phyloP scores from a whole-genome alignment of 78 protist genomes.

The Salpingoeca rosetta region DNA sequence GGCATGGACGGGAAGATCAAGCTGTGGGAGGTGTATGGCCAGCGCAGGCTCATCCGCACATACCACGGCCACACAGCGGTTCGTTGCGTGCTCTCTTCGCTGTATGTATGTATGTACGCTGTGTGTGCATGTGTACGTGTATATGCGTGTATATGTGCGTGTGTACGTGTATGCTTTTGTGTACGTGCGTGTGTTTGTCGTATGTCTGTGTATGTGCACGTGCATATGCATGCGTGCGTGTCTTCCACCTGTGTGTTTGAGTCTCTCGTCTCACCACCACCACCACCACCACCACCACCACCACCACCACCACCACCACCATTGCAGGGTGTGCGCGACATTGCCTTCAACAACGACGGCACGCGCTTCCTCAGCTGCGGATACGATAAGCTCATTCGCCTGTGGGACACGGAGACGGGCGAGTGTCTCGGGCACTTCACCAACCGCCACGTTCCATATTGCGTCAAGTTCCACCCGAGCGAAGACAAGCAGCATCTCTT shows the following conservation, averaged over 20 bases:
- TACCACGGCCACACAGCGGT: slow-evolving; percentile 76
- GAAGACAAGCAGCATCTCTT: slow-evolving; percentile 51
- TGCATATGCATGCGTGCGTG: too few relatives aligned
- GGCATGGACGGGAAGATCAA: slow-evolving; percentile 58
- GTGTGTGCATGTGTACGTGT: too few relatives aligned
- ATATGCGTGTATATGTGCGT: too few relatives aligned
- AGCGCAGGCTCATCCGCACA: slow-evolving; percentile 57
- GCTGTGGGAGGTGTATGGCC: slow-evolving; percentile 73
- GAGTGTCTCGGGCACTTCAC: slow-evolving; percentile 15
- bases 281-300: too few relatives aligned
- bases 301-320: too few relatives aligned
- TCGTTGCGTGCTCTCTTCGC: too few relatives aligned
- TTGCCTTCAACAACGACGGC: slow-evolving; percentile 63
- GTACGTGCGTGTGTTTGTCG: too few relatives aligned
- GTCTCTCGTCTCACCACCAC: too few relatives aligned
- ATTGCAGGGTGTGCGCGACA: slow-evolving; percentile 69
- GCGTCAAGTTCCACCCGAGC: slow-evolving; percentile 69
- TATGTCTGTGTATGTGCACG: not conserved
- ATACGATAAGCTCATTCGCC: slow-evolving; percentile 48
- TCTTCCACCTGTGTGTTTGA: too few relatives aligned
- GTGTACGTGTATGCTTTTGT: too few relatives aligned
- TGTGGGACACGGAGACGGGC: slow-evolving; percentile 96
- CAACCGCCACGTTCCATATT: slow-evolving; percentile 39
- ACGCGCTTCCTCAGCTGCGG: slow-evolving; percentile 58
- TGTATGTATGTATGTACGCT: too few relatives aligned